Evolutionary conservation across 352 stramenopile species (phyloP).

Genomic region (Globisporangium alternatum): DNA sequence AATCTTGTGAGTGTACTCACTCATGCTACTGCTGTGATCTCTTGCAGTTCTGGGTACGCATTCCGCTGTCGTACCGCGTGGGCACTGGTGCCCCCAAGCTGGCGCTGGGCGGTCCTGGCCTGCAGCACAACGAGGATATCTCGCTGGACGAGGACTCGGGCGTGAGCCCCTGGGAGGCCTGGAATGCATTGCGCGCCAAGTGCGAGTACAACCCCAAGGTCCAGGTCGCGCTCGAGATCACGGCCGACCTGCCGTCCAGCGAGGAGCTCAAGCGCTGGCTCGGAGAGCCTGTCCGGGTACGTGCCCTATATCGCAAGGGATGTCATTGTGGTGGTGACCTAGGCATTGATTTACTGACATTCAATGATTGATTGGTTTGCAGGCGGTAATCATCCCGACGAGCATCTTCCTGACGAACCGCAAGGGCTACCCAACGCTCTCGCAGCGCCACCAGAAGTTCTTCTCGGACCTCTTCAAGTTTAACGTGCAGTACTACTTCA

Average conservation of each 20-base stretch:
- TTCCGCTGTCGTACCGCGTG: conserved; percentile 52
- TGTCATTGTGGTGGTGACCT: not conserved
- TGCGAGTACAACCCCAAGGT: conserved; percentile 86
- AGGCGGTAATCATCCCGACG: conserved; percentile 87
- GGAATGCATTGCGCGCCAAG: conserved; percentile 79
- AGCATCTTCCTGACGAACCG: conserved; percentile 95
- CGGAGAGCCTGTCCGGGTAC: conserved; percentile 77
- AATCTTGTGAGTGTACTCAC: no score
- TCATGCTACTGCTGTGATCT: no score
- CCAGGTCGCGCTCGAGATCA: conserved; percentile 83
- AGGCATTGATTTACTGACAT: conserved; percentile 11
- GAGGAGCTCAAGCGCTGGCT: conserved; percentile 83
- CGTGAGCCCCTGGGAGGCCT: conserved; percentile 57
- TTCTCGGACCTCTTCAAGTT: conserved; percentile 72
- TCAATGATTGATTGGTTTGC: no score
- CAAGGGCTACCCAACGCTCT: conserved; percentile 93
- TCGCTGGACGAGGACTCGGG: conserved; percentile 23
- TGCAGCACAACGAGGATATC: conserved; percentile 26
- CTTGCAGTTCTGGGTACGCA: conserved; percentile 86
- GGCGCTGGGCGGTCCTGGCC: conserved; percentile 22
- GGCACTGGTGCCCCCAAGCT: conserved; percentile 20
- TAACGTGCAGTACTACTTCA: conserved; percentile 86
- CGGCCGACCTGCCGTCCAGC: conserved; percentile 60
- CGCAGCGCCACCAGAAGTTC: conserved; percentile 90
- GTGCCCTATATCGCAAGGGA: not conserved